These are phyloP conservation scores for Botryotinia globosa DNA, from an alignment of 2,329 filamentous ascomycete genomes.

Conservation along the genomic window DNA sequence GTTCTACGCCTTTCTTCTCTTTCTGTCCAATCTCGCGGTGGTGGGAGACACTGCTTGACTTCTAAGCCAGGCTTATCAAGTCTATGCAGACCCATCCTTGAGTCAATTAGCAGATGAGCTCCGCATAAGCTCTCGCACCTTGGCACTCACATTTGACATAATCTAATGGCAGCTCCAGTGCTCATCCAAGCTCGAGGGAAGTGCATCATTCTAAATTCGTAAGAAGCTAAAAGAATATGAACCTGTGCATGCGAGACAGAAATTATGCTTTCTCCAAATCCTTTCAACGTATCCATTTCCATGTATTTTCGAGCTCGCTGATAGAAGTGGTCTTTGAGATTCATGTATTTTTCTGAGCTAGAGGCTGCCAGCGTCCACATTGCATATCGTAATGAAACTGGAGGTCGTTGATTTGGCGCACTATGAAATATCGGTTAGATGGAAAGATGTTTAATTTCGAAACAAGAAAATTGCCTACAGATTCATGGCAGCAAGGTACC, in stretches of 20 bases:
- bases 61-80: constrained; percentile 80
- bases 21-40: constrained; percentile 90
- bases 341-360: constrained; percentile 75
- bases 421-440: constrained; percentile 39
- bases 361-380: constrained; percentile 96
- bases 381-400: constrained; percentile 84
- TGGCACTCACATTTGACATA: constrained; percentile 71
- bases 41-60: constrained; percentile 86
- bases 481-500: constrained; percentile 86
- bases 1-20: constrained; percentile 85
- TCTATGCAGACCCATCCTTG: constrained; percentile 88
- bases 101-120: constrained; percentile 40
- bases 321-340: constrained; percentile 85
- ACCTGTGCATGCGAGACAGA: constrained; percentile 83
- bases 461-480: constrained; percentile 49
- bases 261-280: constrained; percentile 85
- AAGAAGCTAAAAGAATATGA: constrained; percentile 74
- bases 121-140: neutral
- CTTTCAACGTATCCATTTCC: constrained; percentile 85
- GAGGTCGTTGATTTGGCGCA: constrained; percentile 79
- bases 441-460: neutral
- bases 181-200: constrained; percentile 96
- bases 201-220: constrained; percentile 97
- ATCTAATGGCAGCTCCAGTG: constrained; percentile 73
- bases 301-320: constrained; percentile 84